A percentile compares a stretch with the other conserved stretches of the same genome.
phyloP scores from a whole-genome alignment of 176 grass and related monocot species.

The Alloteropsis semialata region DNA sequence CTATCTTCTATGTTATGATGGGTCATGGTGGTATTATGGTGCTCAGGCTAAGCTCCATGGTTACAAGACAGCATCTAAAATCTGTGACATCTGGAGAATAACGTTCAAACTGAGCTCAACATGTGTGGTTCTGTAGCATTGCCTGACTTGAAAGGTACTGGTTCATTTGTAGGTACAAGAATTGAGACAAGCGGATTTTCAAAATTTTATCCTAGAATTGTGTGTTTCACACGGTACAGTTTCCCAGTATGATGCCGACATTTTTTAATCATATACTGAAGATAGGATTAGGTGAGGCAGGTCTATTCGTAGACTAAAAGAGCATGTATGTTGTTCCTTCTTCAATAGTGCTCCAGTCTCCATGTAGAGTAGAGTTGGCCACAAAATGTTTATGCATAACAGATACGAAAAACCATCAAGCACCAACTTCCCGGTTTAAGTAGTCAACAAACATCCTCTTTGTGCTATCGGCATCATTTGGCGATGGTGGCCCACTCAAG shows the following conservation, averaged over 20 bases:
- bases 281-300: neutral
- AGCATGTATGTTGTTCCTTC: neutral
- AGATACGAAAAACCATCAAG: conserved; percentile 5
- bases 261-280: neutral
- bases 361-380: neutral
- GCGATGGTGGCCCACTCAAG: conserved; percentile 77
- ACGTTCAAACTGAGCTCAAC: neutral
- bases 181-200: neutral
- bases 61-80: too few relatives aligned
- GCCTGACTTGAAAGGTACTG: neutral
- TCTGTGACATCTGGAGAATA: too few relatives aligned
- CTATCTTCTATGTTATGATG: too few relatives aligned
- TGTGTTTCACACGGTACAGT: neutral
- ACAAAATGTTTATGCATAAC: neutral
- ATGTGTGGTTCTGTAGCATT: too few relatives aligned
- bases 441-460: conserved; percentile 96
- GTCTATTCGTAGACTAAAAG: neutral
- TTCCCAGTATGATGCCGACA: neutral
- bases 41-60: too few relatives aligned
- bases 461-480: conserved; percentile 71
- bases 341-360: neutral
- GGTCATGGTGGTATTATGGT: too few relatives aligned
- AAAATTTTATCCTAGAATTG: neutral
- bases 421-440: conserved; percentile 76
- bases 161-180: too few relatives aligned